Percentiles rank a stretch among this genome's conserved stretches.
phyloP scores from a whole-genome alignment of 202 grass and related monocot species.

The Digitaria exilis region DNA sequence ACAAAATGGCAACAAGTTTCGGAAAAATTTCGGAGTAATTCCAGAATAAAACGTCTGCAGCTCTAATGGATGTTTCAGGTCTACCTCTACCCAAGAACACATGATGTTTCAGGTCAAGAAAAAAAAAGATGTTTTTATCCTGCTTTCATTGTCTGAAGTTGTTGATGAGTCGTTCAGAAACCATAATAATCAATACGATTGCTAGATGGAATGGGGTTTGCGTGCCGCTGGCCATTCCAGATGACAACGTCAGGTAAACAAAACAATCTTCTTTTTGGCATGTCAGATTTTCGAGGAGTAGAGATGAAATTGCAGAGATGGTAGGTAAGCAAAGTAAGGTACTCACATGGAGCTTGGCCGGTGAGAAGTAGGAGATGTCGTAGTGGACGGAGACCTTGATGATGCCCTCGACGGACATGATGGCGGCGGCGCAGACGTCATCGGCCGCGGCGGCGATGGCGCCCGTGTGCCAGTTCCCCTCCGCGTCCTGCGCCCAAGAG shows the following conservation, averaged over 20 bases:
- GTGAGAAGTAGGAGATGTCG: constrained; percentile 69
- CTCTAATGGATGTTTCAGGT: neutral
- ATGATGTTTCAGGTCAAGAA: neutral
- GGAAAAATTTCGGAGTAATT: neutral
- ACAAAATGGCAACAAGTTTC: neutral
- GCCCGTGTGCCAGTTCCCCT: constrained; percentile 85
- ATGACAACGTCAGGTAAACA: neutral
- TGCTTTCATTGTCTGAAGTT: neutral
- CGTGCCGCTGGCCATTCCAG: neutral
- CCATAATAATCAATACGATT: neutral
- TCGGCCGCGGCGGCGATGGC: constrained; percentile 69
- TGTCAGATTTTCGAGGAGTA: neutral
- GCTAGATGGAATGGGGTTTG: neutral
- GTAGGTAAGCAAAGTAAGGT: neutral
- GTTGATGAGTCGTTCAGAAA: neutral
- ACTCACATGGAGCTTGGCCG: constrained; percentile 66
- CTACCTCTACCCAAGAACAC: neutral
- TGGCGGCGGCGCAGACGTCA: constrained; percentile 82
- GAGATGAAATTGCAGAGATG: neutral
- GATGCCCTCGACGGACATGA: constrained; percentile 72
- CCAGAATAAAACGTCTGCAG: neutral
- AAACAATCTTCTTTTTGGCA: too few species aligned
- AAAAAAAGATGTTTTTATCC: neutral
- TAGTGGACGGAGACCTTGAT: constrained; percentile 85
- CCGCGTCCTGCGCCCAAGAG: constrained; percentile 48